Evolutionary conservation across 805 yeast species (phyloP), one percentile per base, ranked within the genome.

Genomic region (Wickerhamomyces bisporus): DNA sequence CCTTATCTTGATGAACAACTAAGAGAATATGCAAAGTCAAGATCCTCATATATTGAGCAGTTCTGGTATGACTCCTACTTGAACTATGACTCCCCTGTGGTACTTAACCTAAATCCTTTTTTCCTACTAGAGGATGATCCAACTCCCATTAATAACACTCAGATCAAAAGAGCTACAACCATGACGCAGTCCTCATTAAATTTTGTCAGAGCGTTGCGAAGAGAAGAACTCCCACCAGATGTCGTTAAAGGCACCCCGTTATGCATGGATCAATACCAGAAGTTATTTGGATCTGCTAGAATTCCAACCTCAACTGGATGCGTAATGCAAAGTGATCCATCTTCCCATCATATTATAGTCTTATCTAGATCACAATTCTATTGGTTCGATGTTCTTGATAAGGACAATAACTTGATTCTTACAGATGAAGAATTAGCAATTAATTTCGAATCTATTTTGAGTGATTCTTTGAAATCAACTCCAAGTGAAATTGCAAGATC

Each of bases 11-110:
- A 88, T 54, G 63, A 70, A 20, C 79, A 77, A 48, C 68, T 88
- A 36, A 66, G 79, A 14, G 71, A 71, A 35, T 86, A 82, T 53
- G 63, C 82, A 6, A 69, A 73, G 35, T 64, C 79, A 13, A 66
- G 86, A 44, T 78, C 84, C 35, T 81, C 94, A 2, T 88, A 84
- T 58, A 88, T 88, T 45, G 96, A 88, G 61, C 95, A 88, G 60
- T 88, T 88, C 59, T 88, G 96, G 96, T 88, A 77, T 60, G 96
- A 88, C 57, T 78, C 95, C 1, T 88, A 88, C 59, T 68, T 88
- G 48, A 81, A 81, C 58, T 86, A 84, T 58, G 96, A 88, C 59
- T 80, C 86, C 10, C 88, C 93, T 0, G 95, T 88, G 28, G 97
- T 88, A n/a, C 70, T 88, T 44, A 88, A 88, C 60, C 73, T 88